These are phyloP conservation scores for Arachnomyces sp. DNA, from an alignment of 2,329 filamentous ascomycete genomes.

Conservation along the genomic window DNA sequence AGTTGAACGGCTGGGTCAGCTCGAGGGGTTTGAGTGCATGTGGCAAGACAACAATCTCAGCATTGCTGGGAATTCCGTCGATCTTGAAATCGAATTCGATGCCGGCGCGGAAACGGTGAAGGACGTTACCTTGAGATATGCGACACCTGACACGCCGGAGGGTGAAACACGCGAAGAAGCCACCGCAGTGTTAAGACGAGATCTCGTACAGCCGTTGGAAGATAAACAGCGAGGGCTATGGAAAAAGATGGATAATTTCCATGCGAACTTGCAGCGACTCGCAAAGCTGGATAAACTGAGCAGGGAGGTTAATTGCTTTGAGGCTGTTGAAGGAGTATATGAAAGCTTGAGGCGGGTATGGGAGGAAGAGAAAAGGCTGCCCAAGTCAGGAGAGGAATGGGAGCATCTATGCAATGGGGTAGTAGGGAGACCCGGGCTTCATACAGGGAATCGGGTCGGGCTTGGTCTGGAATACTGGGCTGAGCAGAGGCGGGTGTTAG, in stretches of 20 bases:
- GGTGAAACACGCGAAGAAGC: constrained; percentile 36
- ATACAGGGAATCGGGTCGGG: constrained; percentile 32
- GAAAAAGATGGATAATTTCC: constrained; percentile 32
- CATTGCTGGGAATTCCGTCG: constrained; percentile 40
- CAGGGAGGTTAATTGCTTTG: constrained; percentile 39
- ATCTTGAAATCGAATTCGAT: constrained; percentile 40
- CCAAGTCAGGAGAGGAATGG: constrained; percentile 23
- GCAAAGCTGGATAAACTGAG: constrained; percentile 39
- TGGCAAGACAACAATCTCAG: constrained; percentile 41
- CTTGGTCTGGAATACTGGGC: constrained; percentile 38
- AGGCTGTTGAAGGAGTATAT: constrained; percentile 38
- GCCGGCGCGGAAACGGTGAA: constrained; percentile 33
- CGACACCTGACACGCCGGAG: constrained; percentile 32
- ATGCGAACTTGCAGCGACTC: constrained; percentile 37
- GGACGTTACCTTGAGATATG: constrained; percentile 37
- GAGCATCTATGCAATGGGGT: constrained; percentile 35
- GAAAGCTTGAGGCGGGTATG: constrained; percentile 36
- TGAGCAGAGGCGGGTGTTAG: constrained; percentile 27
- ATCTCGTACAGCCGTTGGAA: constrained; percentile 27
- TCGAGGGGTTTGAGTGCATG: constrained; percentile 40
- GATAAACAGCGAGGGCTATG: constrained; percentile 27
- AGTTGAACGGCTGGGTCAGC: constrained; percentile 33
- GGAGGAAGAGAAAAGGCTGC: constrained; percentile 31
- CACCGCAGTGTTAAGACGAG: constrained; percentile 35
- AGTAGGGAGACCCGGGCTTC: constrained; percentile 36